Evolutionary conservation across 23 red algal species (phyloP).

Genomic region (Rhodosorus marinus): DNA sequence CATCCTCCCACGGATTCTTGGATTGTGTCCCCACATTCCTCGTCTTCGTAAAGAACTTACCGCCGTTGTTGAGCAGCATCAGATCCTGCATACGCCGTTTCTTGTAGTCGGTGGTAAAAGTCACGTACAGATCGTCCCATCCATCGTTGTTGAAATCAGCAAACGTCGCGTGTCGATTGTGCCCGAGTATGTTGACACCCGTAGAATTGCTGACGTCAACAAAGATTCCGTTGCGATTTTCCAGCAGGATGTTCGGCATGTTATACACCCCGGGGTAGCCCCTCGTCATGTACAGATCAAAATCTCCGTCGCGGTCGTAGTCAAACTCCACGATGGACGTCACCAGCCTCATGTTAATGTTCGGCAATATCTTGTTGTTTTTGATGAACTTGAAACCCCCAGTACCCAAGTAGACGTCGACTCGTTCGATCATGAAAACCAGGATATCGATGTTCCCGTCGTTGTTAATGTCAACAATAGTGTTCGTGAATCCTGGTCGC

Average conservation of each 20-base stretch:
- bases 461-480: conserved; percentile 22
- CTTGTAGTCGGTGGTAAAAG: too few relatives aligned
- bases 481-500: conserved; percentile 3
- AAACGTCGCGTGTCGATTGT: conserved; percentile 11
- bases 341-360: too few relatives aligned
- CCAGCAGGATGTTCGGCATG: too few relatives aligned
- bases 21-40: background rate
- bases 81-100: conserved; percentile 14
- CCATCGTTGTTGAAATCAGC: conserved; percentile 65
- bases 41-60: conserved; percentile 10
- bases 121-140: conserved; percentile 23
- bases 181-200: too few relatives aligned
- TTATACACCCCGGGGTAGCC: too few relatives aligned
- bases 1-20: background rate
- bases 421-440: too few relatives aligned
- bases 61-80: conserved; percentile 16
- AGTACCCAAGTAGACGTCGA: too few relatives aligned
- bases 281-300: conserved; percentile 24
- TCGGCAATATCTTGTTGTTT: too few relatives aligned
- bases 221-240: too few relatives aligned
- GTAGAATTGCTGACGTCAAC: too few relatives aligned
- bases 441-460: conserved; percentile 29
- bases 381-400: conserved; percentile 2
- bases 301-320: conserved; percentile 30
- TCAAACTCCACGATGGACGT: conserved; percentile 15